Conservation (phyloP, 2,329 filamentous ascomycete genomes). For the Penicillium expansum region DNA sequence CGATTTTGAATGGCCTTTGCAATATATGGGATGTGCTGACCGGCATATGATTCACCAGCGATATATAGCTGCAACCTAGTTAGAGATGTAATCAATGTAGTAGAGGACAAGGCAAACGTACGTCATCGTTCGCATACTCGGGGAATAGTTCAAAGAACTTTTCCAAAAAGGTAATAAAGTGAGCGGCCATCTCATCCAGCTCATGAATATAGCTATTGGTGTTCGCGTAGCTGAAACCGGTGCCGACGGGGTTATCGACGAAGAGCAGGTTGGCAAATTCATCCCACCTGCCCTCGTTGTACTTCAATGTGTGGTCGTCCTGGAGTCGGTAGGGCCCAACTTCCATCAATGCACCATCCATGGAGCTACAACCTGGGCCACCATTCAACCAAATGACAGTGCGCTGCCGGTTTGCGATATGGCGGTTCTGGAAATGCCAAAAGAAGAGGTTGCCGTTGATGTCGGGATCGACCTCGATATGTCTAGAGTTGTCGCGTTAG, state of each 20-base stretch:
- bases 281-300: slow-evolving; percentile 96
- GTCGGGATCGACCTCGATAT: slow-evolving; percentile 83
- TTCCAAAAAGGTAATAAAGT: slow-evolving; percentile 85
- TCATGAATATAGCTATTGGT: slow-evolving; percentile 84
- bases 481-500: slow-evolving; percentile 52
- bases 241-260: slow-evolving; percentile 94
- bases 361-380: slow-evolving; percentile 93
- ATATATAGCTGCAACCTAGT: slow-evolving; percentile 69
- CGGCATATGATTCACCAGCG: slow-evolving; percentile 93
- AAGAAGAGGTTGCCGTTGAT: slow-evolving; percentile 95
- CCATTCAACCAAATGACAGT: slow-evolving; percentile 98
- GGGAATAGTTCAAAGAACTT: slow-evolving; percentile 91
- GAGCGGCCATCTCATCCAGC: slow-evolving; percentile 80
- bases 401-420: slow-evolving; percentile 86
- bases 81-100: not conserved
- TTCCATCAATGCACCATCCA: slow-evolving; percentile 96
- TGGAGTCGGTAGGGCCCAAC: slow-evolving; percentile 88
- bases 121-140: slow-evolving; percentile 87
- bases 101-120: slow-evolving; percentile 50
- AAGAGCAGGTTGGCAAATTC: slow-evolving; percentile 97
- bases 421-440: slow-evolving; percentile 94
- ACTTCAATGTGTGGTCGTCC: slow-evolving; percentile 66
- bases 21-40: slow-evolving; percentile 96
- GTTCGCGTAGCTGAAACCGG: slow-evolving; percentile 92
- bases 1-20: slow-evolving; percentile 84